phyloP scores from a whole-genome alignment of 2,329 filamentous ascomycete species.

The Pseudofabraea citricarpa region DNA sequence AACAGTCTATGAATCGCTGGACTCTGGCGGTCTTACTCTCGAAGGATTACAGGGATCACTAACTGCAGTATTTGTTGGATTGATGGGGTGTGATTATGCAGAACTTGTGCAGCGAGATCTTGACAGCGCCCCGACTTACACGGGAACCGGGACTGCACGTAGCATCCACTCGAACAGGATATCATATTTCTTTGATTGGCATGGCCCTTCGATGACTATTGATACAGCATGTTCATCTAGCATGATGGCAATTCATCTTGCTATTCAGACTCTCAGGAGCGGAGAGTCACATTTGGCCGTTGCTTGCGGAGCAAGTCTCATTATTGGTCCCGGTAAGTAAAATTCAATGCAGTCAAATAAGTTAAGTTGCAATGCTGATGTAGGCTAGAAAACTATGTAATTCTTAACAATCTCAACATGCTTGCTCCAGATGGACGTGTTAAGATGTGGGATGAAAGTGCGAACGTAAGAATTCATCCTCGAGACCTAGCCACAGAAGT shows the following conservation, averaged over 20 bases:
- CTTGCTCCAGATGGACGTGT: background rate
- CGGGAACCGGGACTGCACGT: constrained; percentile 26
- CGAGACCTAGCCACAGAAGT: too few relatives aligned
- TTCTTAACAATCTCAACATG: background rate
- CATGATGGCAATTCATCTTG: constrained; percentile 29
- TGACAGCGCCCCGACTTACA: constrained; percentile 27
- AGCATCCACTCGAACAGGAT: constrained; percentile 34
- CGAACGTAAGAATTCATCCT: too few relatives aligned
- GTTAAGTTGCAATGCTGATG: constrained; percentile 28
- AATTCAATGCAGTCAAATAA: constrained; percentile 23
- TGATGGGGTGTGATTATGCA: constrained; percentile 10
- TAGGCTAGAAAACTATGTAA: constrained; percentile 11
- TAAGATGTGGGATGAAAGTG: background rate
- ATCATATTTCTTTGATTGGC: constrained; percentile 34
- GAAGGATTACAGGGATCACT: constrained; percentile 11
- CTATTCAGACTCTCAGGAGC: constrained; percentile 14
- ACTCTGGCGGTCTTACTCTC: constrained; percentile 12
- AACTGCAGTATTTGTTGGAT: constrained; percentile 25
- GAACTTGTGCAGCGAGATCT: constrained; percentile 27
- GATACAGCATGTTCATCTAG: constrained; percentile 35
- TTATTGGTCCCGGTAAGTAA: constrained; percentile 6
- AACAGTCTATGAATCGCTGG: constrained; percentile 17
- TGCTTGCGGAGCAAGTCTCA: constrained; percentile 12
- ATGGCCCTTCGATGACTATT: constrained; percentile 31
- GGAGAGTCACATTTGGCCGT: constrained; percentile 9